phyloP scores from a whole-genome alignment of 2,329 filamentous ascomycete species.

The Corniculantispora saksenae region DNA sequence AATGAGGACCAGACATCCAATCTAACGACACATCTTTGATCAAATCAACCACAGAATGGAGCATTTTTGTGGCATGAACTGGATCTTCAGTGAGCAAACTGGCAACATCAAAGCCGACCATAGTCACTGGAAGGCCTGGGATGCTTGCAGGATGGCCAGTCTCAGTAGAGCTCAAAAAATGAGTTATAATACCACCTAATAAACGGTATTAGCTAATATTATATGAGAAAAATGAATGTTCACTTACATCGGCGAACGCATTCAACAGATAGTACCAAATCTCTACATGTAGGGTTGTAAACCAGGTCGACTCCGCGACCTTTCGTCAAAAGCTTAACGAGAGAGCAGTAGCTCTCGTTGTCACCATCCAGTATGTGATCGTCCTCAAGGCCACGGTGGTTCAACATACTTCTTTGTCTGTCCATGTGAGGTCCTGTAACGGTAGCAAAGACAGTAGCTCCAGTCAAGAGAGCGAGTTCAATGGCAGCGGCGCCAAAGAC shows the following conservation, averaged over 20 bases:
- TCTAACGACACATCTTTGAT: conserved; percentile 4
- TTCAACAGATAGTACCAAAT: conserved; percentile 33
- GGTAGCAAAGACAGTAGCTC: conserved; percentile 45
- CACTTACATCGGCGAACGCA: conserved; percentile 40
- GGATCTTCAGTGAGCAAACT: conserved; percentile 35
- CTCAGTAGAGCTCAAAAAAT: conserved; percentile 30
- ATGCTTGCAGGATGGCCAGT: conserved; percentile 17
- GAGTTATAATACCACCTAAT: conserved; percentile 36
- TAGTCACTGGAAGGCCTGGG: conserved; percentile 26
- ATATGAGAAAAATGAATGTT: conserved; percentile 4
- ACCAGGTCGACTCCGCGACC: conserved; percentile 43
- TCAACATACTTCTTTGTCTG: conserved; percentile 40
- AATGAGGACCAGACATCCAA: not conserved
- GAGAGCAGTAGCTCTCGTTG: conserved; percentile 35
- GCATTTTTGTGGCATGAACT: conserved; percentile 32
- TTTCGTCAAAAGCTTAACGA: conserved; percentile 35
- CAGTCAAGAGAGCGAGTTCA: conserved; percentile 38
- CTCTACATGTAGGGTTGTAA: conserved; percentile 46
- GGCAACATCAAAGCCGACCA: conserved; percentile 37
- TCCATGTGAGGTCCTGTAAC: conserved; percentile 32
- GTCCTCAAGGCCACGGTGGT: conserved; percentile 34
- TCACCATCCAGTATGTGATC: conserved; percentile 41
- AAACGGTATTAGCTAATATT: not conserved
- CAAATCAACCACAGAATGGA: conserved; percentile 25
- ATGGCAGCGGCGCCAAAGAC: conserved; percentile 47